Evolutionary conservation across 352 stramenopile species (phyloP).

Genomic region (Phytopythium vexans): DNA sequence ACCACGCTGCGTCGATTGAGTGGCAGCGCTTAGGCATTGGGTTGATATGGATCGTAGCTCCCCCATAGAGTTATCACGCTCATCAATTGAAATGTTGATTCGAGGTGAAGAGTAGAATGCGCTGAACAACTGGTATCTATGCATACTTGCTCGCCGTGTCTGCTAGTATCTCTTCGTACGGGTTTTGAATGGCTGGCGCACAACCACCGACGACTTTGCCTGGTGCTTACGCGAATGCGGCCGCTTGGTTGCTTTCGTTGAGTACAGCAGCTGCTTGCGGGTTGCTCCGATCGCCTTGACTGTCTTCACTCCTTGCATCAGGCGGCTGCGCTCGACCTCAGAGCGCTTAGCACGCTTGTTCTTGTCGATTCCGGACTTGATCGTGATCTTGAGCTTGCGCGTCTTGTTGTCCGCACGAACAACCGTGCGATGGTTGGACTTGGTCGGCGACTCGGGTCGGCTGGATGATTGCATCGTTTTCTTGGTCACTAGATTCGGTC

Average conservation of each 20-base stretch:
- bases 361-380: constrained; percentile 10
- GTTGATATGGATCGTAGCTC: too few species aligned
- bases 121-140: constrained; percentile 13
- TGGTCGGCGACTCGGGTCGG: constrained; percentile 1
- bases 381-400: constrained; percentile 34
- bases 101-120: neutral
- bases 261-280: constrained; percentile 14
- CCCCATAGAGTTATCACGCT: constrained; percentile 18
- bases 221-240: constrained; percentile 16
- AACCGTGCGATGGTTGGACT: constrained; percentile 16
- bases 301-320: constrained; percentile 18
- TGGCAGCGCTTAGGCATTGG: neutral
- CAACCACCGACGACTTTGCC: constrained; percentile 27
- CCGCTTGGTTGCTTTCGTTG: constrained; percentile 12
- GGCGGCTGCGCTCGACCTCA: constrained; percentile 12
- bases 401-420: constrained; percentile 30
- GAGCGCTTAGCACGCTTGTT: neutral
- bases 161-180: constrained; percentile 30
- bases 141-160: constrained; percentile 8
- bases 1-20: constrained; percentile 52
- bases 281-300: constrained; percentile 25
- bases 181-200: constrained; percentile 42
- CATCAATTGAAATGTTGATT: neutral
- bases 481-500: neutral
- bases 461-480: neutral